These are phyloP conservation scores for Zangia roseola DNA, from an alignment of 768 basidiomycete genomes.

Conservation along the genomic window DNA sequence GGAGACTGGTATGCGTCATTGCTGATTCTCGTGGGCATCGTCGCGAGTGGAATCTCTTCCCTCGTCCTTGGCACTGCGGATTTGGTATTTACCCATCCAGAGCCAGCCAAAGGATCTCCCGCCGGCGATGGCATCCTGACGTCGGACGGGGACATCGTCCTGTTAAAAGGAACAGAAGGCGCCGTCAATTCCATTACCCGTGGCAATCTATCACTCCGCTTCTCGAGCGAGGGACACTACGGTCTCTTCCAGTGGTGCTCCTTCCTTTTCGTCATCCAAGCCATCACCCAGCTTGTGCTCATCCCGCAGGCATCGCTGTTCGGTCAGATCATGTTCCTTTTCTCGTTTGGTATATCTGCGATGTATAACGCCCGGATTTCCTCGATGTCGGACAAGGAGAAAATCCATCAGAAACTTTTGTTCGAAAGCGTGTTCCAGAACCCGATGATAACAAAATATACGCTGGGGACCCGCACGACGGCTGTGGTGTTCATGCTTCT, in stretches of 20 bases:
- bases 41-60: constrained; percentile 29
- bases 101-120: constrained; percentile 25
- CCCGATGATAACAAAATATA: constrained; percentile 16
- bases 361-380: constrained; percentile 22
- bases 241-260: constrained; percentile 21
- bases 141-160: constrained; percentile 17
- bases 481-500: constrained; percentile 18
- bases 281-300: constrained; percentile 28
- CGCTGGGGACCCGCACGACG: constrained; percentile 14
- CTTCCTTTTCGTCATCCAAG: constrained; percentile 21
- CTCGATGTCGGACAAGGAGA: constrained; percentile 33
- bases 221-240: constrained; percentile 11
- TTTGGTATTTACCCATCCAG: constrained; percentile 21
- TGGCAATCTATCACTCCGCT: constrained; percentile 25
- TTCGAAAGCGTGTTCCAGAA: constrained; percentile 9
- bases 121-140: constrained; percentile 31
- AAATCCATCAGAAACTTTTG: constrained; percentile 13
- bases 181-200: constrained; percentile 30
- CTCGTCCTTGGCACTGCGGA: constrained; percentile 24
- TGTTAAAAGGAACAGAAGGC: constrained; percentile 28
- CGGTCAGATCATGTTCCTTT: constrained; percentile 32
- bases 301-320: constrained; percentile 28
- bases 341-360: constrained; percentile 26
- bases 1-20: constrained; percentile 28
- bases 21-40: constrained; percentile 30